Conservation (phyloP, 2,329 filamentous ascomycete species). For the Cryphonectria naterciae region DNA sequence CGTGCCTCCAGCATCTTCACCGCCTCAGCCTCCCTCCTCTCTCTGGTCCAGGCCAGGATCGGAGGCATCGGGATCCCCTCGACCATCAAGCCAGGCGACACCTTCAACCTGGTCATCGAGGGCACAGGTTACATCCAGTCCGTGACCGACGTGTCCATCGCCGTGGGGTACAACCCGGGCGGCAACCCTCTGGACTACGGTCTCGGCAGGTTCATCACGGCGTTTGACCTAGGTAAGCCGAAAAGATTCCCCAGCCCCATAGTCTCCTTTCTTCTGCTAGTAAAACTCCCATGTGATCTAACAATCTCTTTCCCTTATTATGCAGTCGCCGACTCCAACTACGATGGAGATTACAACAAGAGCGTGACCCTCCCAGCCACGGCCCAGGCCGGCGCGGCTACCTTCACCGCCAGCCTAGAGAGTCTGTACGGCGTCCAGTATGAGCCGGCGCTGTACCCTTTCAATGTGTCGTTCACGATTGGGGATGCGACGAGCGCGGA, state of each 20-base stretch:
- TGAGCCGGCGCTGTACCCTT: constrained; percentile 32
- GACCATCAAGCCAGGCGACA: constrained; percentile 44
- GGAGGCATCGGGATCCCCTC: constrained; percentile 46
- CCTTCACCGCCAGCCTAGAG: constrained; percentile 36
- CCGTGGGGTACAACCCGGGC: constrained; percentile 42
- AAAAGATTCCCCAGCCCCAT: background rate
- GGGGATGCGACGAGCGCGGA: constrained; percentile 34
- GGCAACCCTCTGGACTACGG: constrained; percentile 34
- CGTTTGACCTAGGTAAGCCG: constrained; percentile 43
- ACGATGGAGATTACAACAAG: constrained; percentile 34
- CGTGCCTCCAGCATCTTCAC: constrained; percentile 22
- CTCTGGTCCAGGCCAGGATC: constrained; percentile 44
- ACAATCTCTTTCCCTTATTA: no score
- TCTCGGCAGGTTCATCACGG: constrained; percentile 39
- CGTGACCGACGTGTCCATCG: constrained; percentile 49
- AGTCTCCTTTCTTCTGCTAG: background rate
- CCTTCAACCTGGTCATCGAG: constrained; percentile 44
- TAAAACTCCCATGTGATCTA: background rate
- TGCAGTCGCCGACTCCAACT: constrained; percentile 35
- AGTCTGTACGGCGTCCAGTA: constrained; percentile 36
- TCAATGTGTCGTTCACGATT: constrained; percentile 36
- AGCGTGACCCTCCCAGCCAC: constrained; percentile 34
- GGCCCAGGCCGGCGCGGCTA: constrained; percentile 31
- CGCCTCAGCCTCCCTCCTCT: constrained; percentile 33
- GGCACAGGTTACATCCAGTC: constrained; percentile 50